phyloP scores from a whole-genome alignment of 2,329 filamentous ascomycete species.

The Ascochyta fabae region DNA sequence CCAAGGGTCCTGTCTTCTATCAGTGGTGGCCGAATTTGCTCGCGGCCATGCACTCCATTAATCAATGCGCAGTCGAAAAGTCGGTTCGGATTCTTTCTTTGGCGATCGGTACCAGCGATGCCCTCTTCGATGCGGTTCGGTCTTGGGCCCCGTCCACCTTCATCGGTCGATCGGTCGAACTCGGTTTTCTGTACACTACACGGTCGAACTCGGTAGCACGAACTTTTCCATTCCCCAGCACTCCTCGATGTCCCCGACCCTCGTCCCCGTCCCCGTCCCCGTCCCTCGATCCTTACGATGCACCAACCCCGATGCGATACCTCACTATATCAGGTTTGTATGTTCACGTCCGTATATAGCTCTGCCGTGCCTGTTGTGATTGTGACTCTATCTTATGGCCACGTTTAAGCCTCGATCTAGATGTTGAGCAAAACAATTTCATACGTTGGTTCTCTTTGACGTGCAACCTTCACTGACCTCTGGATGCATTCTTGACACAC shows the following conservation, averaged over 20 bases:
- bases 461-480: too few relatives aligned
- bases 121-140: constrained; percentile 43
- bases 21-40: constrained; percentile 32
- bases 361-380: constrained; percentile 1
- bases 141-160: constrained; percentile 30
- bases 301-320: constrained; percentile 8
- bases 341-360: constrained; percentile 14
- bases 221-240: constrained; percentile 30
- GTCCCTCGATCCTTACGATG: constrained; percentile 1
- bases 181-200: constrained; percentile 46
- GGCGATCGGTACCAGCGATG: constrained; percentile 46
- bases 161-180: constrained; percentile 43
- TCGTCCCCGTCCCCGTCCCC: constrained; percentile 15
- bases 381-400: background rate
- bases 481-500: too few relatives aligned
- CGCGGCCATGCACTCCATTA: constrained; percentile 41
- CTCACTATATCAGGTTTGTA: constrained; percentile 18
- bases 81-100: constrained; percentile 42
- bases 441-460: too few relatives aligned
- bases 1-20: constrained; percentile 22
- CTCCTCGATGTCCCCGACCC: constrained; percentile 21
- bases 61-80: constrained; percentile 46
- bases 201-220: constrained; percentile 44
- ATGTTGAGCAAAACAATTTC: background rate
- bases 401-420: background rate